These are phyloP conservation scores for Limtongozyma cylindracea DNA, from an alignment of 805 yeast species.

Conservation along the genomic window DNA sequence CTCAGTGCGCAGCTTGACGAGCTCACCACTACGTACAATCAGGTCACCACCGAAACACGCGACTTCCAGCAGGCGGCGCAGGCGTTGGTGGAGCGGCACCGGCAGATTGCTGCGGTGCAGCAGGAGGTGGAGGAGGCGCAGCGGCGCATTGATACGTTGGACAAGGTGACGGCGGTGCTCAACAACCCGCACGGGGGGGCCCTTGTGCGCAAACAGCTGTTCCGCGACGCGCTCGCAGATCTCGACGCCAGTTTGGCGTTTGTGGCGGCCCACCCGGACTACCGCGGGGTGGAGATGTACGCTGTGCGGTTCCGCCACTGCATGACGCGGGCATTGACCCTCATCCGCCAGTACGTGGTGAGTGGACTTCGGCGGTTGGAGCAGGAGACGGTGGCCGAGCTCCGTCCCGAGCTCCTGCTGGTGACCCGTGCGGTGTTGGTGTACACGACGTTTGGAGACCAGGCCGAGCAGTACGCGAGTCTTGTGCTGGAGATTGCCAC, in stretches of 20 bases:
- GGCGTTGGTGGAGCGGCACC: no score
- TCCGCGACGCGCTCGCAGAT: constrained; percentile 20
- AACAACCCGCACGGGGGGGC: no score
- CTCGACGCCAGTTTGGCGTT: constrained; percentile 48
- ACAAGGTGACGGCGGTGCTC: no score
- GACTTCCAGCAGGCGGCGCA: no score
- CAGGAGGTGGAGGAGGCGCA: no score
- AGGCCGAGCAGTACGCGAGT: constrained; percentile 2
- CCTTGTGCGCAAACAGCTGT: no score
- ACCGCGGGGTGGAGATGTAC: constrained; percentile 47
- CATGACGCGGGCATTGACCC: constrained; percentile 52
- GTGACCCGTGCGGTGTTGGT: constrained; percentile 2
- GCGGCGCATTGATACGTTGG: no score
- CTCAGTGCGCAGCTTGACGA: no score
- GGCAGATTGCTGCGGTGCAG: no score
- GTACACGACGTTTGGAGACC: constrained; percentile 3
- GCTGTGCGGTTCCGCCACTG: constrained; percentile 59
- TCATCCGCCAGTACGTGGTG: constrained; percentile 42
- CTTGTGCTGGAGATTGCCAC: constrained; percentile 2
- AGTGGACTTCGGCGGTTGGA: constrained; percentile 10
- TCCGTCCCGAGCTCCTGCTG: constrained; percentile 1
- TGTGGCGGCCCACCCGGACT: constrained; percentile 18
- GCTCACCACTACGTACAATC: no score
- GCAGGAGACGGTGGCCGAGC: constrained; percentile 1
- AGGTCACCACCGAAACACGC: no score